phyloP scores from a whole-genome alignment of 2,329 filamentous ascomycete genomes.

The Nigrospora osmanthi region DNA sequence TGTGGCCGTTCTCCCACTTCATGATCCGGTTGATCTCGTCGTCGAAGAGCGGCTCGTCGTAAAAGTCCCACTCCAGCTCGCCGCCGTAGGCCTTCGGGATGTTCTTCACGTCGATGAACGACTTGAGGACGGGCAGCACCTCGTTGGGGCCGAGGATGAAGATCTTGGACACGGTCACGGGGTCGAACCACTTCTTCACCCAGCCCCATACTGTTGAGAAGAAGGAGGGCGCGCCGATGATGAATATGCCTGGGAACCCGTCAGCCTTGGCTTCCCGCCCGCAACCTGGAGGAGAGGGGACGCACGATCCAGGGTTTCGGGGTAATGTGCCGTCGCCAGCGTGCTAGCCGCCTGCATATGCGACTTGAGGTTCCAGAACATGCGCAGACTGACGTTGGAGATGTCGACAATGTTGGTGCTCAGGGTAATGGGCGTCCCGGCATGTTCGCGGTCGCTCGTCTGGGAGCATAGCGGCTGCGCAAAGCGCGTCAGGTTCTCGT shows the following conservation, averaged over 20 bases:
- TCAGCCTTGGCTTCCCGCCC: constrained; percentile 1
- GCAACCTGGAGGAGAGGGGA: constrained; percentile 26
- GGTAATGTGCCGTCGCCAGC: constrained; percentile 88
- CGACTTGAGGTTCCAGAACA: constrained; percentile 89
- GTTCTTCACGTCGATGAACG: constrained; percentile 74
- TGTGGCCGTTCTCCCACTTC: constrained; percentile 43
- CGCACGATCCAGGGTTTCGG: constrained; percentile 82
- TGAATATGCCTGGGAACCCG: constrained; percentile 35
- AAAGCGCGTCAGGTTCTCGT: constrained; percentile 87
- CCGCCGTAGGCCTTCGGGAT: constrained; percentile 90
- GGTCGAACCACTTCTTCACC: constrained; percentile 94
- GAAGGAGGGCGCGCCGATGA: constrained; percentile 84
- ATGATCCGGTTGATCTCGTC: constrained; percentile 28
- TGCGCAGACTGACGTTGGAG: constrained; percentile 75
- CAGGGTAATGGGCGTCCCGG: constrained; percentile 80
- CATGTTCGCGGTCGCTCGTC: constrained; percentile 61
- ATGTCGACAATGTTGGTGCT: constrained; percentile 96
- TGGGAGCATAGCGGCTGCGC: constrained; percentile 77
- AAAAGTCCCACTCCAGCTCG: constrained; percentile 74
- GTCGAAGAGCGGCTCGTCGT: constrained; percentile 59
- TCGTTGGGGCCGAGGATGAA: constrained; percentile 74
- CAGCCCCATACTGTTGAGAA: constrained; percentile 92
- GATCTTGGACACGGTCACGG: constrained; percentile 91
- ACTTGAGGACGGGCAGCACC: constrained; percentile 66
- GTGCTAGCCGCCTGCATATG: constrained; percentile 92